Base-by-base conservation (phyloP, 1,284 basidiomycete genomes). In the Erythrobasidium hasegawianum region DNA sequence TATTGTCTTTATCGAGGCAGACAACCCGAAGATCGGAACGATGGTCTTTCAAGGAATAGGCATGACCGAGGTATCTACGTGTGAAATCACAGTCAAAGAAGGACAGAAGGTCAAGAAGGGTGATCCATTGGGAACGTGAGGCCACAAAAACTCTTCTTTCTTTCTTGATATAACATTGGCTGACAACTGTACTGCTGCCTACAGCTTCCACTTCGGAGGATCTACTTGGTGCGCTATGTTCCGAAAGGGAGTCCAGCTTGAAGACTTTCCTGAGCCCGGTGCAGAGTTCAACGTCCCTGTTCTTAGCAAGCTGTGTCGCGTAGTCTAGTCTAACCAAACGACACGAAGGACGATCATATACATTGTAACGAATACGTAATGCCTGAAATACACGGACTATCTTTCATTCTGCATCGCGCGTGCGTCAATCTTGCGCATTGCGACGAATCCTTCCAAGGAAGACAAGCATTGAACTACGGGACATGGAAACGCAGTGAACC, bases 61-160 rank as follows among this genome's bases (percentile, higher is more conserved):
- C 0, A 83, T 85, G 83, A 78, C 76, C 0, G 83, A 85, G 72
- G 79, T 84, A 0, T 84, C 83, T n/a, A 83, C 82, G 8, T 82
- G 81, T 59, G 79, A 81, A 47, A 76, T 75, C 24, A 76, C 74
- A 1, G 77, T 78, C 33, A 76, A 76, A 67, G 74, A 57, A 54
- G 67, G 67, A 11, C 55, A 68, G 40, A 53, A 54, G 16, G 55
- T 68, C 47, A 55, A 65, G 26, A 68, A 68, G 43, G 67, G 67
- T 26, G 64, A 68, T 50, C 40, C 40, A 10, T 14, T 64, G n/a
- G 67, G 67, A 57, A 64, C 50, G 61, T 64, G 27, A 18, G 61
- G 41, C 13, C 33, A 22, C n/a, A 26, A 57, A 16, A 24, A 16
- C 20, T 57, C 54, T 11, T 13, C 11, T 38, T 9, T 20, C n/a